Evolutionary conservation across 345 rosid species (phyloP), one percentile per base, ranked within the genome.

Genomic region (Salix exigua): DNA sequence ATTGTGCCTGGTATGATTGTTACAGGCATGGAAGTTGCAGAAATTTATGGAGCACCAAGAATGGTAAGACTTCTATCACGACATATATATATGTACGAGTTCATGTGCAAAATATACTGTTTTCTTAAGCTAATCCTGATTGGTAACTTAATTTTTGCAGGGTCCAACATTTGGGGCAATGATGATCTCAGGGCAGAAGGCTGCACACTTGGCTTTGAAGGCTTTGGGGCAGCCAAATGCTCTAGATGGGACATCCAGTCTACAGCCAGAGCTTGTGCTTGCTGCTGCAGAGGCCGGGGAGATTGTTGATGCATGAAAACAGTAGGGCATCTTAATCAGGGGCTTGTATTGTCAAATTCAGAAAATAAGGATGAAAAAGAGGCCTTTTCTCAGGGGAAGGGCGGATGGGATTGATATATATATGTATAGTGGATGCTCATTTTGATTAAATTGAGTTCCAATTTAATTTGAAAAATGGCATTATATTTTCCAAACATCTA

Each of bases 111-210:
- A 7, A 16, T 0, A 26, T 25, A 23, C 19, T 42, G 13, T 4
- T 19, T 66, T 2, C 37, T 66, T 19, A 37, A 37, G 11, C 53
- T 1, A 50, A 14, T 50, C 19, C 31, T 50, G 40, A 40, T n/a
- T 12, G 11, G 51, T 19, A 6, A 7, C 42, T 40, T 16, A 17
- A 23, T 50, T 21, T 46, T 78, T 38, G 42, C 72, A 78, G 81
- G 81, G 81, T 4, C 81, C 81, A 26, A 78, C 81, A 2, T 78
- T 78, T 19, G 81, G 81, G 66, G 81, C 81, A 3, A 78, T 78
- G 81, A 78, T 78, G 81, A 78, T 78, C 16, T 78, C 81, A 11
- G 81, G 81, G 66, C 81, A 78, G 72, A 78, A 78, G 60, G 81
- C 81, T 8, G 81, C 76, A 6, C 81, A 78, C 68, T 53, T 78